phyloP scores from a whole-genome alignment of 352 stramenopile species.

The Globisporangium ultimum region DNA sequence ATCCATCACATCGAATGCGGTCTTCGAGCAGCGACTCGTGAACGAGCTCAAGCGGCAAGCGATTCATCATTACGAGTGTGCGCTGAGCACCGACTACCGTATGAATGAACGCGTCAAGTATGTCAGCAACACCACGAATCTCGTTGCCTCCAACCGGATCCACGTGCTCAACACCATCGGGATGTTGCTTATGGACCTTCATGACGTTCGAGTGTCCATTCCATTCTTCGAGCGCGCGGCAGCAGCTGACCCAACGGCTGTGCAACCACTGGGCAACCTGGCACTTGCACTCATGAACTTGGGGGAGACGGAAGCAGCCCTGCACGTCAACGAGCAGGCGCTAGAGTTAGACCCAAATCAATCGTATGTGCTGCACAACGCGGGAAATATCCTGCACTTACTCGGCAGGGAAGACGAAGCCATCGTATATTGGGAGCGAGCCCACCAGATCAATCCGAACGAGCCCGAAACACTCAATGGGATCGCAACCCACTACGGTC shows the following conservation, averaged over 20 bases:
- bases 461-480: too few species aligned
- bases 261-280: constrained; percentile 23
- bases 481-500: constrained; percentile 17
- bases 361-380: constrained; percentile 23
- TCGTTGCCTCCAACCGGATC: not conserved
- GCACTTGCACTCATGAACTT: constrained; percentile 12
- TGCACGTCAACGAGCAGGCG: constrained; percentile 12
- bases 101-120: not conserved
- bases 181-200: constrained; percentile 12
- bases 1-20: not conserved
- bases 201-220: not conserved
- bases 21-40: not conserved
- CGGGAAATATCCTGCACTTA: constrained; percentile 15
- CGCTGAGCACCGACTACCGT: not conserved
- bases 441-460: constrained; percentile 1
- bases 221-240: constrained; percentile 17
- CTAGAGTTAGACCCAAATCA: constrained; percentile 15
- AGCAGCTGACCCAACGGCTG: not conserved
- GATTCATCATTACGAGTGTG: constrained; percentile 9
- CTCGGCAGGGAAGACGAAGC: constrained; percentile 7
- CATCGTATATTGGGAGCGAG: constrained; percentile 14
- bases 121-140: not conserved
- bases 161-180: constrained; percentile 29
- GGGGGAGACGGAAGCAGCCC: constrained; percentile 9
- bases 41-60: not conserved